These are phyloP conservation scores for Chamaecrista fasciculata DNA, from an alignment of 306 rosid species.

Conservation along the genomic window DNA sequence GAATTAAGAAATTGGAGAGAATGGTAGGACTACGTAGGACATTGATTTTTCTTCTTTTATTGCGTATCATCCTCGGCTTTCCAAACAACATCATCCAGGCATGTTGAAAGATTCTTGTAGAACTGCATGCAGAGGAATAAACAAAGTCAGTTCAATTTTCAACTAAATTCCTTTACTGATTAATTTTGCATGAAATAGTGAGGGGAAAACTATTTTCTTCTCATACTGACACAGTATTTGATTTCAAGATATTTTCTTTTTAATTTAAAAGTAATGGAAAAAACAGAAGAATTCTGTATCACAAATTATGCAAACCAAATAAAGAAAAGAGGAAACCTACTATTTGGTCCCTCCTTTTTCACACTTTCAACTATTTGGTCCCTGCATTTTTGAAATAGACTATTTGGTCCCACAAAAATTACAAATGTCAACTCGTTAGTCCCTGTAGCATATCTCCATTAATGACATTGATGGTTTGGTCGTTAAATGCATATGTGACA, in stretches of 20 bases:
- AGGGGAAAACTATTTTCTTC: background rate
- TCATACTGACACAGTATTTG: background rate
- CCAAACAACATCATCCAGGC: slow-evolving; percentile 91
- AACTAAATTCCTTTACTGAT: slow-evolving; percentile 8
- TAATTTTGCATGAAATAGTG: background rate
- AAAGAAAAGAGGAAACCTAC: too few species aligned
- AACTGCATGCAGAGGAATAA: slow-evolving; percentile 50
- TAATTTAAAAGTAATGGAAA: too few species aligned
- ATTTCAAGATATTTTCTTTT: background rate
- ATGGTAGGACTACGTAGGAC: slow-evolving; percentile 31
- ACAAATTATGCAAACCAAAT: background rate
- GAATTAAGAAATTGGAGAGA: slow-evolving; percentile 27
- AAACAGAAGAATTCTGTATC: background rate
- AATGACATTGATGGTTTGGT: too few species aligned
- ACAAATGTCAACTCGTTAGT: too few species aligned
- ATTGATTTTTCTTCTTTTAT: slow-evolving; percentile 40
- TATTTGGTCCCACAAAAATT: too few species aligned
- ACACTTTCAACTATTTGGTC: too few species aligned
- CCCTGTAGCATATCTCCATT: too few species aligned
- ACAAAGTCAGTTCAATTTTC: background rate
- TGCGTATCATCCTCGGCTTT: slow-evolving; percentile 83
- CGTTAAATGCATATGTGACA: too few species aligned
- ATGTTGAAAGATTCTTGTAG: slow-evolving; percentile 80
- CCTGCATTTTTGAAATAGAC: too few species aligned
- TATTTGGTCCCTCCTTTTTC: too few species aligned